Base-by-base conservation (phyloP, 768 basidiomycete species). In the Suillus variegatus region DNA sequence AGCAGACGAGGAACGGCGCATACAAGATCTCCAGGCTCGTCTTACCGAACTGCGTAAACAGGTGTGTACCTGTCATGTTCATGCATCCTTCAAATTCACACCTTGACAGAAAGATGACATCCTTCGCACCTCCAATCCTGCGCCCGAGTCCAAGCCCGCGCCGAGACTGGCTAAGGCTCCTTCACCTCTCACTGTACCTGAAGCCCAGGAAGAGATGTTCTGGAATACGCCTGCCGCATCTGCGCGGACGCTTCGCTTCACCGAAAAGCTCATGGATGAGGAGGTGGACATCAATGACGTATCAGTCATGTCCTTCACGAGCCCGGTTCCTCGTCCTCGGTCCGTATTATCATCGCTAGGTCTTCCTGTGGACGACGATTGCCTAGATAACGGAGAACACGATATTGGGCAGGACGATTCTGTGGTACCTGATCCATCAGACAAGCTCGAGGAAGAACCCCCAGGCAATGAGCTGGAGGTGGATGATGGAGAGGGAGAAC, bases 251-350 rank as follows among this genome's bases (percentile, higher is more conserved):
- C 78, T 92, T 16, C 85, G 83, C 61, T 91, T 92, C 67, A 83
- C 83, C 1, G 86, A 88, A 47, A 87, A 86, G 65, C 79, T 87
- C 16, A 77, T 87, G 72, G 84, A 91, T 67, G 90, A 92, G 68
- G 78, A 86, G 22, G 82, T 86, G 3, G 86, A 91, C 69, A 76
- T 90, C 38, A 82, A 77, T 0, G 82, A 87, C 67, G 69, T 85
- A 18, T 82, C 84, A 20, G 66, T 66, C 57, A 80, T 79, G 64
- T 80, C 81, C 4, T 87, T 88, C 38, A 73, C 76, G 16, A 84
- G 77, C 54, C 82, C 83, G 0, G 79, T 84, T 18, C 78, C 74
- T 43, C 73, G 69, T 7, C 75, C 75, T 63, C 70, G 68, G 35
- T 75, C 75, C 7, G 73, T 76, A 14, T 70, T 78, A 60, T 66